Percentiles rank a stretch among this genome's conserved stretches.
Evolutionary conservation across 176 grass and related monocot genomes (phyloP).

Genomic region (Tuctoria greenei): DNA sequence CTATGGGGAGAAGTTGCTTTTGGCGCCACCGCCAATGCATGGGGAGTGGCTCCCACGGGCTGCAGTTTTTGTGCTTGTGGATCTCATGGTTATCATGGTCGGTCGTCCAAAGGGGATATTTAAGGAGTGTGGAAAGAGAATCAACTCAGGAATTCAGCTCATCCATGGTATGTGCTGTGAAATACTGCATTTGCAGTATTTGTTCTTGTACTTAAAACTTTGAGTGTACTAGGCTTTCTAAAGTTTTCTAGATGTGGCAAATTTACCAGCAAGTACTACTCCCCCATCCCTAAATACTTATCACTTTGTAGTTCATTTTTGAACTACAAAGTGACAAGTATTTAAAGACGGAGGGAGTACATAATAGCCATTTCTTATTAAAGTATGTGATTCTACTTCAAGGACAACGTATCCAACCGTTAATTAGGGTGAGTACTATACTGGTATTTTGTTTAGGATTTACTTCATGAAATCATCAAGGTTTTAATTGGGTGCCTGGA

Average conservation of each 20-base stretch:
- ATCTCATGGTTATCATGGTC: slow-evolving; percentile 96
- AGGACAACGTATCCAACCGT: background rate
- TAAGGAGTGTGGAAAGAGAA: slow-evolving; percentile 90
- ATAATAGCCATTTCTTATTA: background rate
- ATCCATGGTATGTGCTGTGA: slow-evolving; percentile 67
- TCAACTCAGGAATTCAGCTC: slow-evolving; percentile 73
- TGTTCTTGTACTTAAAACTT: slow-evolving; percentile 3
- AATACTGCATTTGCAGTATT: slow-evolving; percentile 23
- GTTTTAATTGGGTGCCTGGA: no score
- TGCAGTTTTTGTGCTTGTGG: slow-evolving; percentile 78
- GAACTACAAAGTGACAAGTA: no score
- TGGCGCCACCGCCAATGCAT: slow-evolving; percentile 85
- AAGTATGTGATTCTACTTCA: background rate
- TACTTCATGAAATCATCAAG: no score
- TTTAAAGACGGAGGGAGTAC: no score
- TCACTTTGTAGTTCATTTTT: no score
- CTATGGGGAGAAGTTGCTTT: slow-evolving; percentile 79
- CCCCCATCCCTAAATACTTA: no score
- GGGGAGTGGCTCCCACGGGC: slow-evolving; percentile 93
- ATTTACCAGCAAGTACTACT: slow-evolving; percentile 33
- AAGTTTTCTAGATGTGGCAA: slow-evolving; percentile 11
- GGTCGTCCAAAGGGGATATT: slow-evolving; percentile 88
- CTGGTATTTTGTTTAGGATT: slow-evolving; percentile 2
- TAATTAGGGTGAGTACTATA: background rate
- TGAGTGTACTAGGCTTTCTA: slow-evolving; percentile 2